These are phyloP conservation scores for Talaromyces sp. DNA, from an alignment of 2,329 filamentous ascomycete species.

Conservation along the genomic window DNA sequence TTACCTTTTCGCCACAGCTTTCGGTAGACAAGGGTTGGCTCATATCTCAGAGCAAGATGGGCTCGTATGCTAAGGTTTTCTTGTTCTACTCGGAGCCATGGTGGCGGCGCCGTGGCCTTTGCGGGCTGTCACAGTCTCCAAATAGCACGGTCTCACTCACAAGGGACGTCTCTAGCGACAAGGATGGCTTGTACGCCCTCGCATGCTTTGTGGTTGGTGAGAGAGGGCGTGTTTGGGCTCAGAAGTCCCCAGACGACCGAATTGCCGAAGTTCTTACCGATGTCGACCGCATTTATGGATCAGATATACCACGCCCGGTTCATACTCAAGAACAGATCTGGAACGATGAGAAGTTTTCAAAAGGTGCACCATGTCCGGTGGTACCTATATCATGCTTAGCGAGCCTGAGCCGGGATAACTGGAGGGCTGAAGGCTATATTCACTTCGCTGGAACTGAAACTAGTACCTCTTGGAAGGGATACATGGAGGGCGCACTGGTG, in stretches of 20 bases:
- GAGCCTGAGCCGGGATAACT: background rate
- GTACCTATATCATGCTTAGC: background rate
- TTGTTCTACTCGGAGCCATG: constrained; percentile 41
- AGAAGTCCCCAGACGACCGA: too few species aligned
- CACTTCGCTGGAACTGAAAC: background rate
- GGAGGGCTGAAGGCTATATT: background rate
- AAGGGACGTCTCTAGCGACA: constrained; percentile 41
- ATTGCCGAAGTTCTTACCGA: background rate
- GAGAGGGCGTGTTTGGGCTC: background rate
- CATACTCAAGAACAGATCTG: background rate
- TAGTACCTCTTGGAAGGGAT: too few species aligned
- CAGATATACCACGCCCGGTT: background rate
- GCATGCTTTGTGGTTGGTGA: constrained; percentile 46
- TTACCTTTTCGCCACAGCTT: constrained; percentile 51
- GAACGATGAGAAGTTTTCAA: background rate
- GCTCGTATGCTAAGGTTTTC: background rate
- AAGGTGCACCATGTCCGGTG: background rate
- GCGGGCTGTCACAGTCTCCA: background rate
- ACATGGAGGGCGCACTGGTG: too few species aligned
- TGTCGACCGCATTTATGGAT: background rate
- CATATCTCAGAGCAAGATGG: background rate
- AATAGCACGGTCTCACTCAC: background rate
- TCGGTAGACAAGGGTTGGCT: constrained; percentile 41
- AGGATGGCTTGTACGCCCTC: constrained; percentile 31
- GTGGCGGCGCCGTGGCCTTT: constrained; percentile 43